Percentiles rank a stretch among this genome's conserved stretches.
These are phyloP conservation scores for Barnettozyma wickerhamii DNA, from an alignment of 805 yeast genomes.

Conservation along the genomic window DNA sequence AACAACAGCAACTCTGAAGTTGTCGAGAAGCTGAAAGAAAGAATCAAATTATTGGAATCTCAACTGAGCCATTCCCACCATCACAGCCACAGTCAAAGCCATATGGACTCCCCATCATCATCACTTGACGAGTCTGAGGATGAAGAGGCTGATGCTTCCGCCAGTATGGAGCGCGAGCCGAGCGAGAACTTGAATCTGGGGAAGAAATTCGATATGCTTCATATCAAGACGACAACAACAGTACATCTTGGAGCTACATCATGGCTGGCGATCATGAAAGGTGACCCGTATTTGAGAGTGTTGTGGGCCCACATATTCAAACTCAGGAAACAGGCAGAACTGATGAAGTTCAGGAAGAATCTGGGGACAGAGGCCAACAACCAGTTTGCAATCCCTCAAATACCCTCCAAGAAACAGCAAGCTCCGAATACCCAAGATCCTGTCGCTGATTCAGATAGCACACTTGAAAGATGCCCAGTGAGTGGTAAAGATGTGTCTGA, in stretches of 20 bases:
- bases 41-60: conserved; percentile 44
- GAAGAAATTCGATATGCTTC: conserved; percentile 41
- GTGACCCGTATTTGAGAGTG: conserved; percentile 51
- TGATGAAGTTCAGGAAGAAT: conserved; percentile 16
- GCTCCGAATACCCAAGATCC: no score
- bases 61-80: conserved; percentile 8
- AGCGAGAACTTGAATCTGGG: conserved; percentile 31
- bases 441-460: no score
- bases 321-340: conserved; percentile 33
- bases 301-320: conserved; percentile 48
- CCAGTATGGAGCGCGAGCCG: neutral
- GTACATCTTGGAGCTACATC: conserved; percentile 49
- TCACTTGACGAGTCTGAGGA: conserved; percentile 9
- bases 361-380: neutral
- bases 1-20: conserved; percentile 41
- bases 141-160: neutral
- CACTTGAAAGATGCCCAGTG: conserved; percentile 12
- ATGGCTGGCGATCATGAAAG: conserved; percentile 56
- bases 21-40: conserved; percentile 47
- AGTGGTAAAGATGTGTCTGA: conserved; percentile 14
- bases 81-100: no score
- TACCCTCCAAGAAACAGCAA: neutral
- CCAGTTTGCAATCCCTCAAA: neutral
- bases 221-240: conserved; percentile 38
- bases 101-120: conserved; percentile 11